phyloP scores from a whole-genome alignment of 2,329 filamentous ascomycete species.

The Penicillium thymicola region DNA sequence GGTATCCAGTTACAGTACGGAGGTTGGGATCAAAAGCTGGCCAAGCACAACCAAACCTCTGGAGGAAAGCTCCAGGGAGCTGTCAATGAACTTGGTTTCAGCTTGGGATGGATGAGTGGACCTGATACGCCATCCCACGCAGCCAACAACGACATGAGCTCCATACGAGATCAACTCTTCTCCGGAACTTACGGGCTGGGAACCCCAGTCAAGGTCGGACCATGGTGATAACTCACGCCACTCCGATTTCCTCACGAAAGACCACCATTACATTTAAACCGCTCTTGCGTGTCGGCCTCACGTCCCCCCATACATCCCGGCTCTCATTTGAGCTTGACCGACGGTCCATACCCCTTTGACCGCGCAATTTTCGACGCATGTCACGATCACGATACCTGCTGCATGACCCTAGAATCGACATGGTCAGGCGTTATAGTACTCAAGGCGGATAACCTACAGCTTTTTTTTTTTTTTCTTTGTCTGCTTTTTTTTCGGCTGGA shows the following conservation, averaged over 20 bases:
- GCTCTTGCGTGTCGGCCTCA: conserved; percentile 10
- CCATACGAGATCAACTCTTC: conserved; percentile 55
- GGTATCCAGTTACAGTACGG: conserved; percentile 86
- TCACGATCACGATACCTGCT: conserved; percentile 46
- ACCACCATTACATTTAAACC: conserved; percentile 8
- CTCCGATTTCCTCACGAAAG: conserved; percentile 6
- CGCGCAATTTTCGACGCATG: conserved; percentile 36
- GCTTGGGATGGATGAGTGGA: conserved; percentile 73
- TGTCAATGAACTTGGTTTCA: conserved; percentile 69
- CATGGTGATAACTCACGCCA: conserved; percentile 45
- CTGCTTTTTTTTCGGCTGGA: conserved; percentile 3
- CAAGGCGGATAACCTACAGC: conserved; percentile 27
- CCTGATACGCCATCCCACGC: conserved; percentile 28
- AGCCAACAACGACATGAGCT: conserved; percentile 41
- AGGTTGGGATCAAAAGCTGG: conserved; percentile 85
- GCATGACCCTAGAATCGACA: conserved; percentile 39
- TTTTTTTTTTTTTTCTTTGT: conserved; percentile 12
- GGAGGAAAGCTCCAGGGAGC: conserved; percentile 77
- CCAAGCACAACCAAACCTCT: conserved; percentile 83
- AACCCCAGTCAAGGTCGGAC: conserved; percentile 54
- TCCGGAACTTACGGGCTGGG: conserved; percentile 56
- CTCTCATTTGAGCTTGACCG: conserved; percentile 11
- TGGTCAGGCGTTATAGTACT: conserved; percentile 38
- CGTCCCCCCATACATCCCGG: conserved; percentile 14
- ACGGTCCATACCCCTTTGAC: conserved; percentile 24